Base-by-base conservation (phyloP, 805 yeast genomes). In the Saccharomyces jurei region DNA sequence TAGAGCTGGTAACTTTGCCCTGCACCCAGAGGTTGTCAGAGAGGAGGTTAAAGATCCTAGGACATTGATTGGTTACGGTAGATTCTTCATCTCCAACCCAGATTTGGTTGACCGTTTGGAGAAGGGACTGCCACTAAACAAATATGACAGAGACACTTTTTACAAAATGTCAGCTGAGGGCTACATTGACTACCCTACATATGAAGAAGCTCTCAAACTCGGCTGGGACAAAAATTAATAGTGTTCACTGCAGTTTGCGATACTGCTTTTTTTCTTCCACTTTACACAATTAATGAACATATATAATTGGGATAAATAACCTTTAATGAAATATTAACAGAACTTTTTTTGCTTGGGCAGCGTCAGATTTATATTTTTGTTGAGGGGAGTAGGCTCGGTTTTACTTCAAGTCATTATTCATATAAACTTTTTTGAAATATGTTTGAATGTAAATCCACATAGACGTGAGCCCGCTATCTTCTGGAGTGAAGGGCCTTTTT, bases 1-100 rank as follows among this genome's bases (percentile, higher is more conserved):
- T 31, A 66, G 77, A 61, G 74, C 79, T 47, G 78, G 77, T 53
- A 70, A 68, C 51, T 65, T 62, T 50, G 67, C 62, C 50, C 53
- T 63, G 21, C 60, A 63, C 50, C 68, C 66, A 48, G 63, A 64
- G 41, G 57, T 60, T 8, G 66, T 60, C 30, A 58, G 55, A 29
- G 65, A 69, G 46, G 65, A 71, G 22, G 71, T 70, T 22, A 60
- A 61, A 4, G 72, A 75, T 54, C 71, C 73, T 48, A 68, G 78
- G 58, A 80, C 84, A 2, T 64, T 78, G 51, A 67, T 77, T 41
- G 71, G 65, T 29, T 68, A 63, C 52, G 84, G 84, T 30, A 74
- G 84, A 57, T 70, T 67, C 54, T 81, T 74, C 64, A 74, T 78
- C 50, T 67, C 83, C 30, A 82, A 81, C 67, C 85, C 86, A 1